Evolutionary conservation across 371 early-diverging fungal species (phyloP).

Genomic region (Mortierella sp.): DNA sequence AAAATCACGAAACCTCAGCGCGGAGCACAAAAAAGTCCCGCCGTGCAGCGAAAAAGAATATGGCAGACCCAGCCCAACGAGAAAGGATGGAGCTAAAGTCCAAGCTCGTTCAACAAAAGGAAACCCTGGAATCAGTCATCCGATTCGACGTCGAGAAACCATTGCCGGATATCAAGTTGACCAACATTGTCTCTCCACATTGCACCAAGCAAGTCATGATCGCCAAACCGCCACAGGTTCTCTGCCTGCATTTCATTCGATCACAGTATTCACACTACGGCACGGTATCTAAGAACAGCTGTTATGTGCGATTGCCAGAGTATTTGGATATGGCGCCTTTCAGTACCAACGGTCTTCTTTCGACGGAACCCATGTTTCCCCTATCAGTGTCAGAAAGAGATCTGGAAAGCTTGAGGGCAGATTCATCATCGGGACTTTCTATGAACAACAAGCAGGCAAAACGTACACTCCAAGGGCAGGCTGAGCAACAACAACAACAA

Average conservation of each 20-base stretch:
- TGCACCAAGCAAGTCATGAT: conserved; percentile 72
- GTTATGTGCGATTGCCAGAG: conserved; percentile 78
- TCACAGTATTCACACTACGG: conserved; percentile 76
- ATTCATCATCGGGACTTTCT: conserved; percentile 5
- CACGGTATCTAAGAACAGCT: conserved; percentile 77
- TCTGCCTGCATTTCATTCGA: conserved; percentile 85
- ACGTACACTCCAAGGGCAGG: not conserved
- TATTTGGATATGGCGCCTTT: conserved; percentile 76
- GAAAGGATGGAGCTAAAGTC: conserved; percentile 14
- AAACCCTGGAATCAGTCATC: conserved; percentile 27
- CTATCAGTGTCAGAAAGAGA: conserved; percentile 52
- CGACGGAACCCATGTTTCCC: conserved; percentile 58
- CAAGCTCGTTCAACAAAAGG: conserved; percentile 22
- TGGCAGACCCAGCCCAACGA: not conserved
- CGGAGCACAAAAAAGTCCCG: too few species aligned
- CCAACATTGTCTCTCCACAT: conserved; percentile 55
- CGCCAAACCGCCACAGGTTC: conserved; percentile 66
- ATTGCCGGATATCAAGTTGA: conserved; percentile 42
- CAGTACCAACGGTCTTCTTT: conserved; percentile 67
- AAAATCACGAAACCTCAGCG: too few species aligned
- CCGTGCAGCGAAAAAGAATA: too few species aligned
- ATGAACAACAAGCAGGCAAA: conserved; percentile 4
- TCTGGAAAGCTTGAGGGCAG: conserved; percentile 14
- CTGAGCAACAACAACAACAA: conserved; percentile 15
- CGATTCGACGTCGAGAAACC: conserved; percentile 43